phyloP scores from a whole-genome alignment of 768 basidiomycete species.

The Antrodiella citrinella region DNA sequence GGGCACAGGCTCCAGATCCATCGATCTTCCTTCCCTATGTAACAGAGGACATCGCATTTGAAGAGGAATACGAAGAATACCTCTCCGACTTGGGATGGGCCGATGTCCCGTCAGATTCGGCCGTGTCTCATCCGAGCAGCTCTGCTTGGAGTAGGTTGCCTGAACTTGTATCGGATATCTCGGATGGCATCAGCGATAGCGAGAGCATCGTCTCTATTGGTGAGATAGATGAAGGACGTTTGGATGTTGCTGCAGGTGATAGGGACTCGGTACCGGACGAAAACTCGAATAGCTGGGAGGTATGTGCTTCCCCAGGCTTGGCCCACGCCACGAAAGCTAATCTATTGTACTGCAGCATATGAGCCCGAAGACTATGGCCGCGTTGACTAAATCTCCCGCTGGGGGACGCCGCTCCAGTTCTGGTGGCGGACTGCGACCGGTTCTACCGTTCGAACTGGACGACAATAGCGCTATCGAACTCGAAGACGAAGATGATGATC shows the following conservation, averaged over 20 bases:
- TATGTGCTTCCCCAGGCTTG: constrained; percentile 29
- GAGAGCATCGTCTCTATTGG: constrained; percentile 90
- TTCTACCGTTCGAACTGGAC: constrained; percentile 70
- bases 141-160: constrained; percentile 84
- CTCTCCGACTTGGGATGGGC: constrained; percentile 80
- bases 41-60: constrained; percentile 89
- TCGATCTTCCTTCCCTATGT: constrained; percentile 85
- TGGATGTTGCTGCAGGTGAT: constrained; percentile 55
- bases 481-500: constrained; percentile 65
- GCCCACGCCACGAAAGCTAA: too few relatives aligned
- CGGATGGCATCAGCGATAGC: constrained; percentile 87
- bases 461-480: constrained; percentile 66
- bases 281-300: constrained; percentile 96
- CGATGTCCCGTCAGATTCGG: constrained; percentile 38
- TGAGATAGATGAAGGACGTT: constrained; percentile 71
- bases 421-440: constrained; percentile 74
- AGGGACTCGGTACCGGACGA: constrained; percentile 54
- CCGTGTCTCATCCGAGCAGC: constrained; percentile 22
- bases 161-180: constrained; percentile 69
- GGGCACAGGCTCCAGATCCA: constrained; percentile 77
- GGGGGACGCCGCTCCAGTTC: constrained; percentile 67
- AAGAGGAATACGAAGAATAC: constrained; percentile 96
- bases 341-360: constrained; percentile 65
- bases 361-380: constrained; percentile 93
- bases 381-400: constrained; percentile 86